Base-by-base conservation (phyloP, 805 yeast genomes). In the Blastobotrys peoriensis region DNA sequence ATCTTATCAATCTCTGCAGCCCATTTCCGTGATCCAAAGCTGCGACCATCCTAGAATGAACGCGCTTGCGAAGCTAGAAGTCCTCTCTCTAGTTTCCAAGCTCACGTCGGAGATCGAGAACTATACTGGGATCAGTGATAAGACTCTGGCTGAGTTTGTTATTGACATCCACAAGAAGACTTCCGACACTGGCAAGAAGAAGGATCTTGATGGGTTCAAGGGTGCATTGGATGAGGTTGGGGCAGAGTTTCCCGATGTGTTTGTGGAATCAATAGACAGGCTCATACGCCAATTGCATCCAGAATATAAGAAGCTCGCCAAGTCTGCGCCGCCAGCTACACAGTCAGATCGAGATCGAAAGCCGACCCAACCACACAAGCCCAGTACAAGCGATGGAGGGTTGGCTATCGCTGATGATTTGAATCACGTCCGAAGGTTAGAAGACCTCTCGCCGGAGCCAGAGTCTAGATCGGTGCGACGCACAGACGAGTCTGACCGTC, bases 121-220 rank as follows among this genome's bases (percentile, higher is more conserved):
- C 36, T 59, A 58, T 49, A 58, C 56, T 15, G 75, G 71, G 5
- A 57, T 66, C 3, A 63, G 66, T 30, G 80, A 76, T 45, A 61
- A 58, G 30, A 62, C 67, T 4, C 63, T 75, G 18, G 73, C 78
- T 1, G 75, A 73, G 47, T 75, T 71, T 52, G 60, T 78, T 3
- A 46, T 69, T 10, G 66, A 68, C 45, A 52, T 78, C 5, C 65
- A 65, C 48, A 50, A 52, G 1, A 44, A 52, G 9, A 36, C 41
- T 10, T 33, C 25, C 6, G 18, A 17, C 20, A 15, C 21, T 4
- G 35, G 34, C 22, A 56, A 60, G 18, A 61, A 73, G 2, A 23
- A 48, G 2, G 58, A 63, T 15, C 46, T 59, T 1, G 53, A 53
- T 4, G 66, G 64, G 9, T 74, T 78, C 51, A 57, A 58, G 35